phyloP scores from a whole-genome alignment of 2,329 filamentous ascomycete species.

The Mollisiaceae sp. region DNA sequence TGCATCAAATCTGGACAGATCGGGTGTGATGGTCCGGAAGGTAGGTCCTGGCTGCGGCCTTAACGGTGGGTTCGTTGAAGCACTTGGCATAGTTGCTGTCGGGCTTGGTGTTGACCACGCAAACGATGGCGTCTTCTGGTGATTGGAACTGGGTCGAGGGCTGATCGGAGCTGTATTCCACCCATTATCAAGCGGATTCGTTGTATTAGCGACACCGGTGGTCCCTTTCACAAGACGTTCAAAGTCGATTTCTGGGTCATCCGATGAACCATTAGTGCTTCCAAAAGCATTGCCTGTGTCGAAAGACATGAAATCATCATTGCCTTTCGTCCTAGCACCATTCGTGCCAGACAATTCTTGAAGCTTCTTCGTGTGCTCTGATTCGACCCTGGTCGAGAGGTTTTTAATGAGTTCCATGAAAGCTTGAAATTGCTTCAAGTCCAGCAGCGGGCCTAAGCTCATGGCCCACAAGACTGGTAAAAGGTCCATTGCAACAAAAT shows the following conservation, averaged over 20 bases:
- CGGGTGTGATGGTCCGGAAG: slow-evolving; percentile 64
- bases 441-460: slow-evolving; percentile 85
- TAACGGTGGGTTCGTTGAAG: slow-evolving; percentile 34
- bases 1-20: slow-evolving; percentile 59
- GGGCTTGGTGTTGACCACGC: slow-evolving; percentile 67
- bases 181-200: slow-evolving; percentile 51
- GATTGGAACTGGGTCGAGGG: slow-evolving; percentile 40
- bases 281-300: slow-evolving; percentile 65
- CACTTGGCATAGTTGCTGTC: slow-evolving; percentile 37
- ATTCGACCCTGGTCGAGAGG: slow-evolving; percentile 80
- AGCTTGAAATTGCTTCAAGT: slow-evolving; percentile 83
- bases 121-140: slow-evolving; percentile 55
- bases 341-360: slow-evolving; percentile 75
- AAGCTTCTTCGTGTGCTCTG: slow-evolving; percentile 86
- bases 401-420: slow-evolving; percentile 90
- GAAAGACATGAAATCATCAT: slow-evolving; percentile 73
- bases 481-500: slow-evolving; percentile 91
- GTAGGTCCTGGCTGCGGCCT: slow-evolving; percentile 43
- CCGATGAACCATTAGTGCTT: slow-evolving; percentile 55
- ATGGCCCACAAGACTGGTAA: slow-evolving; percentile 91
- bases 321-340: slow-evolving; percentile 54
- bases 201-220: slow-evolving; percentile 40
- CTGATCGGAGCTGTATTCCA: slow-evolving; percentile 54
- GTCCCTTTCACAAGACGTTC: slow-evolving; percentile 87
- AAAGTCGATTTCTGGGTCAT: slow-evolving; percentile 81